A percentile compares a stretch with the other conserved stretches of the same genome.
Conservation (phyloP, 257 asterid genomes). For the Forsythia viridissima region DNA sequence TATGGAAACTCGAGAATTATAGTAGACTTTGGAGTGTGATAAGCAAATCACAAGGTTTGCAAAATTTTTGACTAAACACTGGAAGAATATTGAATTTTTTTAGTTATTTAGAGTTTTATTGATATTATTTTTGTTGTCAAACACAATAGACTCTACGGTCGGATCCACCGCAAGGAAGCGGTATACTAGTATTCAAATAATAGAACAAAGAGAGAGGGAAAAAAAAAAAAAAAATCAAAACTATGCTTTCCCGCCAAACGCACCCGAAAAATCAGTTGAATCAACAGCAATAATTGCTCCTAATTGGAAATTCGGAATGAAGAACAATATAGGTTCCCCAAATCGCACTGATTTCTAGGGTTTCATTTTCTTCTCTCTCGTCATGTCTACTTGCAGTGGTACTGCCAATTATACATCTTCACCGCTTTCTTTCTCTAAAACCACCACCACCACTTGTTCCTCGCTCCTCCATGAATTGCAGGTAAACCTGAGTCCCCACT, state of each 20-base stretch:
- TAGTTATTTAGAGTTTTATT: too few relatives aligned
- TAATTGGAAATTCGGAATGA: conserved; percentile 23
- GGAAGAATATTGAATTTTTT: too few relatives aligned
- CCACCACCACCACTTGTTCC: conserved; percentile 63
- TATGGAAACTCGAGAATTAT: too few relatives aligned
- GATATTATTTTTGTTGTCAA: too few relatives aligned
- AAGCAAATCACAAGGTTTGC: too few relatives aligned
- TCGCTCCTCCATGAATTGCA: conserved; percentile 69
- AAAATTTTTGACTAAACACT: too few relatives aligned
- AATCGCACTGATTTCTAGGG: conserved; percentile 33
- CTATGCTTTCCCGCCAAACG: conserved; percentile 38
- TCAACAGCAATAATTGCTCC: conserved; percentile 28
- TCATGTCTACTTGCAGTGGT: conserved; percentile 28
- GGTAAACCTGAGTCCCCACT: conserved; percentile 29
- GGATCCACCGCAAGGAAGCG: too few relatives aligned
- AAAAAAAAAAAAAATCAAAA: neutral
- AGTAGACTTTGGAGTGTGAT: too few relatives aligned
- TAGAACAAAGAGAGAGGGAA: too few relatives aligned
- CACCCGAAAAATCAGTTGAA: conserved; percentile 12
- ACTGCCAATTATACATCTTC: conserved; percentile 30
- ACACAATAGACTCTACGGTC: too few relatives aligned
- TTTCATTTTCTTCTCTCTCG: conserved; percentile 14
- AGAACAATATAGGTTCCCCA: conserved; percentile 16
- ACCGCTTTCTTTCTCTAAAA: conserved; percentile 58
- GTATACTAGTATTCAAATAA: too few relatives aligned